A percentile compares a stretch with the other conserved stretches of the same genome.
These are phyloP conservation scores for Neodidymelliopsis sp. DNA, from an alignment of 2,329 filamentous ascomycete species.

Conservation along the genomic window DNA sequence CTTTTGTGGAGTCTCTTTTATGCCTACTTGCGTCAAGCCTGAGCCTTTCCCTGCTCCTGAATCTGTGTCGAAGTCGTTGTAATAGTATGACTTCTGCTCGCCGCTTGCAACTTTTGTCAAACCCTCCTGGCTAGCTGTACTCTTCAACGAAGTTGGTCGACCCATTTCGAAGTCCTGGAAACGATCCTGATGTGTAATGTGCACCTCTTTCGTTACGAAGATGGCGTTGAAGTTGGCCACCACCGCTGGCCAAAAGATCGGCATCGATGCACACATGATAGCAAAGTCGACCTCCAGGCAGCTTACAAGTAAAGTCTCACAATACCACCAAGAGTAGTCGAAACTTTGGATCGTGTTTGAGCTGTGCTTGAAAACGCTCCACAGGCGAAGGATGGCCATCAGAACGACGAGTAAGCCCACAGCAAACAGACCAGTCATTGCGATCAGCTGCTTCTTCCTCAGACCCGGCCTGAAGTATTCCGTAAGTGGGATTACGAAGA, in stretches of 20 bases:
- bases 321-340: conserved; percentile 46
- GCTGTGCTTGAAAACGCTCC: conserved; percentile 34
- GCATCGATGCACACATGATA: conserved; percentile 47
- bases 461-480: conserved; percentile 29
- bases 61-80: conserved; percentile 22
- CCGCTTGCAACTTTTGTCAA: conserved; percentile 24
- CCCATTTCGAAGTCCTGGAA: conserved; percentile 30
- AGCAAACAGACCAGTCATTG: conserved; percentile 32
- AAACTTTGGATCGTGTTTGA: conserved; percentile 17
- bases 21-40: conserved; percentile 5
- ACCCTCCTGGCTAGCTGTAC: conserved; percentile 29
- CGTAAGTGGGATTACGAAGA: conserved; percentile 32
- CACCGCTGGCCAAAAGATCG: conserved; percentile 48
- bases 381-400: conserved; percentile 40
- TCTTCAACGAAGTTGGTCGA: conserved; percentile 28
- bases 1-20: neutral
- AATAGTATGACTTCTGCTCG: conserved; percentile 17
- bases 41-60: conserved; percentile 4
- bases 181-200: conserved; percentile 35
- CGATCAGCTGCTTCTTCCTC: conserved; percentile 26
- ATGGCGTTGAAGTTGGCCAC: conserved; percentile 39
- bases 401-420: conserved; percentile 39
- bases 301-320: conserved; percentile 38
- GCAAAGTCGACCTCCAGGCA: conserved; percentile 46
- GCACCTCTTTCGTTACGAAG: conserved; percentile 46